Evolutionary conservation across 2,329 filamentous ascomycete genomes (phyloP), one percentile per base, ranked within the genome.

Genomic region (Fusarium sulawesiense): DNA sequence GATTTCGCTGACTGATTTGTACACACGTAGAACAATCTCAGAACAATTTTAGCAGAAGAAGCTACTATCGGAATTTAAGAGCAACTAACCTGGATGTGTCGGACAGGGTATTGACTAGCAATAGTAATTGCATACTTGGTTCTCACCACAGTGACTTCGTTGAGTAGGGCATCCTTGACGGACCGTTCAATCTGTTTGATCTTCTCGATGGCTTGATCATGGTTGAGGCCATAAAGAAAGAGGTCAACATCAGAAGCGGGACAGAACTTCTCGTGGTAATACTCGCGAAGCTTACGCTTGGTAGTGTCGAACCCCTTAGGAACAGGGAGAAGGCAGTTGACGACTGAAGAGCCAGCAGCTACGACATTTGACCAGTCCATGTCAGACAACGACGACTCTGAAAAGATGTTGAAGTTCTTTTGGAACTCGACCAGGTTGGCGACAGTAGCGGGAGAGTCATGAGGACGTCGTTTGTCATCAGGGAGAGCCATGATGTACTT

Each of bases 91-190:
- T 89, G 92, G 6, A 97, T 86, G 76, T 97, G 93, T 4, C 93
- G 89, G 37, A 89, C 93, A 0, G 93, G 93, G 75, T 96, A 94
- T 77, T 95, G 90, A 46, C 91, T 93, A 34, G 88, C 92, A 75
- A 97, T 96, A 0, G 93, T 97, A 60, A 97, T 90, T 12, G 93
- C 92, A 75, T 97, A 92, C 82, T 95, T 97, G 20, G 93, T 97
- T 37, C 93, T 87, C 47, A 97, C 88, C 0, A 92, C 93, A 0
- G 93, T 95, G 1, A 92, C 93, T 79, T 97, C 93, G n/a, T 90
- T 88, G 23, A 97, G 83, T 56, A 97, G 90, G 6, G 91, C 89
- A 79, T 96, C 91, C 46, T 88, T 89, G 71, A 97, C 86, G n/a
- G 84, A 86, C 23, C 84, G 81, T 78, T 97, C 93, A 64, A 97